These are phyloP conservation scores for Talaromyces pinophilus DNA, from an alignment of 2,329 filamentous ascomycete genomes.

Conservation along the genomic window DNA sequence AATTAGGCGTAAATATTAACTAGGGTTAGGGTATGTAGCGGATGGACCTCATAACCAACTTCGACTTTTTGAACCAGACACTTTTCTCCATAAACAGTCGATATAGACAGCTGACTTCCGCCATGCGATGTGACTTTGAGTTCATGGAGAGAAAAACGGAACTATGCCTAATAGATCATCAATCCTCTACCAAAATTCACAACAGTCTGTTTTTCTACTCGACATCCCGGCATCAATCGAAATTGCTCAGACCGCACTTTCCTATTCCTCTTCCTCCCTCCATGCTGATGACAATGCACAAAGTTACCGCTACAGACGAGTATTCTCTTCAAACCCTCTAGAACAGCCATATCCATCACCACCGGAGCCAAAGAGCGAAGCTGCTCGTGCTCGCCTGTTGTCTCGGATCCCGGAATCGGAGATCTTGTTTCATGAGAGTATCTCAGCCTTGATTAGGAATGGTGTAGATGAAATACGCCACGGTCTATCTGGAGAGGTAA, in stretches of 20 bases:
- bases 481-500: conserved; percentile 19
- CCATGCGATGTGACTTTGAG: no score
- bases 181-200: conserved; percentile 55
- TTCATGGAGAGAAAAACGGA: not conserved
- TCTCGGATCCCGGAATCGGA: conserved; percentile 37
- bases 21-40: conserved; percentile 1
- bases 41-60: not conserved
- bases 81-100: not conserved
- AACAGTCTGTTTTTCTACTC: conserved; percentile 52
- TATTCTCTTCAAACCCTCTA: conserved; percentile 52
- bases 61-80: not conserved
- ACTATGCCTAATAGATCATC: conserved; percentile 22
- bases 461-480: conserved; percentile 41
- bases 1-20: not conserved
- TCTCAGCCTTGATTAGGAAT: conserved; percentile 36
- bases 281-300: not conserved
- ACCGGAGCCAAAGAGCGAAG: conserved; percentile 53
- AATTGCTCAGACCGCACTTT: conserved; percentile 49
- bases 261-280: not conserved
- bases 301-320: conserved; percentile 15
- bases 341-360: conserved; percentile 51
- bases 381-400: conserved; percentile 46
- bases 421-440: conserved; percentile 28
- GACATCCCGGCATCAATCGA: conserved; percentile 62
- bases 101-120: no score